Conservation (phyloP, 2,329 filamentous ascomycete species). For the Botrytis medusae region DNA sequence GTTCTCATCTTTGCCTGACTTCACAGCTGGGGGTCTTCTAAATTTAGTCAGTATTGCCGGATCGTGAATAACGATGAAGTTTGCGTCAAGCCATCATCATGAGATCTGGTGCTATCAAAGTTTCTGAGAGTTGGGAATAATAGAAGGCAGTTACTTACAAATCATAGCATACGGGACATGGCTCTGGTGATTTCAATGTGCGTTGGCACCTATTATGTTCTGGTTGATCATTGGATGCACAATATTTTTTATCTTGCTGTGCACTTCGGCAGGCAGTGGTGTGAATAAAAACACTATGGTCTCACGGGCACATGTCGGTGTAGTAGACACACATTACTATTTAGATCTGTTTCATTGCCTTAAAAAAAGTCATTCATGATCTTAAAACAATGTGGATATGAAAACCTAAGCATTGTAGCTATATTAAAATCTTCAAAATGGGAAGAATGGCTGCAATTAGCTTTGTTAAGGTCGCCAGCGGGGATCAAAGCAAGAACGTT, state of each 20-base stretch:
- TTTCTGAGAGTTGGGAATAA: neutral
- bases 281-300: neutral
- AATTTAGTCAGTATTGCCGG: neutral
- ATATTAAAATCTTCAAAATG: neutral
- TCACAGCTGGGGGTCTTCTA: neutral
- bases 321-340: neutral
- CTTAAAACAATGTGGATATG: neutral
- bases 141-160: neutral
- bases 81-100: neutral
- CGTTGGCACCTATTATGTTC: neutral
- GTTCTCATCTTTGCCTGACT: neutral
- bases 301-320: neutral
- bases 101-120: too few relatives aligned
- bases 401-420: neutral
- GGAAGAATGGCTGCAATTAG: neutral
- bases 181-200: fast-evolving
- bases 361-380: neutral
- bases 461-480: neutral
- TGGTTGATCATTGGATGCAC: neutral
- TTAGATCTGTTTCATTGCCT: neutral
- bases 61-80: neutral
- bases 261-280: neutral
- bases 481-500: neutral
- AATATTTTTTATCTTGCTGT: fast-evolving
- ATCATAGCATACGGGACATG: neutral